A percentile compares a stretch with the other conserved stretches of the same genome.
Conservation (phyloP, 257 asterid genomes). For the Nicotiana attenuata region DNA sequence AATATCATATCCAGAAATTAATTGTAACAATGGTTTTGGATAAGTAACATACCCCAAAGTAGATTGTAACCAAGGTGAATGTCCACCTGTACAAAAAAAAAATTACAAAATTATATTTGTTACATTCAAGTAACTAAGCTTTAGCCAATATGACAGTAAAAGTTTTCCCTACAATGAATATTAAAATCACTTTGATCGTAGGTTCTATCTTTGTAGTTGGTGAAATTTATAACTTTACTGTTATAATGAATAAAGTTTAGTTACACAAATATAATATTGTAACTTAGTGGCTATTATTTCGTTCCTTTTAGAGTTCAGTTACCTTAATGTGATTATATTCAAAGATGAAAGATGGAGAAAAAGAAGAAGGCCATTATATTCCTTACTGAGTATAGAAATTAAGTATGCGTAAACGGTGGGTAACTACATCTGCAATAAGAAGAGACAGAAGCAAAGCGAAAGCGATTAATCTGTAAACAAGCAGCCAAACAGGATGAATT, state of each 20-base stretch:
- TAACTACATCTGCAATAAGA: conserved; percentile 44
- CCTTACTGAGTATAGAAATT: conserved; percentile 79
- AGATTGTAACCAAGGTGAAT: conserved; percentile 64
- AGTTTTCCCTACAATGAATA: no score
- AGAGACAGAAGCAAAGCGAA: conserved; percentile 45
- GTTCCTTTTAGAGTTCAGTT: no score
- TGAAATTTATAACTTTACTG: no score
- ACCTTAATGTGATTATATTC: not conserved
- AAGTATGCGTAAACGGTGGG: conserved; percentile 31
- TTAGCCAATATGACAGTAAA: no score
- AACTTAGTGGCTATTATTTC: no score
- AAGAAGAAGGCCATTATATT: not conserved
- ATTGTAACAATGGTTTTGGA: conserved; percentile 10
- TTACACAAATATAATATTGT: no score
- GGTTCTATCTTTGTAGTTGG: no score
- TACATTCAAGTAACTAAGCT: no score
- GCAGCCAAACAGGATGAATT: conserved; percentile 67
- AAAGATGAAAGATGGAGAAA: conserved; percentile 3
- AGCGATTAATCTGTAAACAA: conserved; percentile 55
- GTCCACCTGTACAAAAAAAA: conserved; percentile 45
- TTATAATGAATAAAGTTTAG: not conserved
- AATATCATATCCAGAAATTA: not conserved
- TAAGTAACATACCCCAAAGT: conserved; percentile 72
- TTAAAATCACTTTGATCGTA: no score
- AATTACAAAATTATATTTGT: no score